Evolutionary conservation across 2,329 filamentous ascomycete species (phyloP).

Genomic region (Cordyceps farinosa): DNA sequence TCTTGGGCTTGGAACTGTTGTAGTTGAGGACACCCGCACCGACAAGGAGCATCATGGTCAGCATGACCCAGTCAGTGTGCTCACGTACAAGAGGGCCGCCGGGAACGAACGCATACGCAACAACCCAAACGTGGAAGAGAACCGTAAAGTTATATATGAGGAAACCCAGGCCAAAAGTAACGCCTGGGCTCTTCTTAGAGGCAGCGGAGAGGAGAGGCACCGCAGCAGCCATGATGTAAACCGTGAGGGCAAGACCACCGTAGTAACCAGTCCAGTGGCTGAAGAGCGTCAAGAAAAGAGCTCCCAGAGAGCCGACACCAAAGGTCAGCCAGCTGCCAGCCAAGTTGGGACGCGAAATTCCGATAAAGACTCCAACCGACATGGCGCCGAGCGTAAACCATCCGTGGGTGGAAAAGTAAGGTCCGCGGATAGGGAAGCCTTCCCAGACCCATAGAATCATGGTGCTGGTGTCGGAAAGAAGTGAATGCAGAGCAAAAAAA

Average conservation of each 20-base stretch:
- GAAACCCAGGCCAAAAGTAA: slow-evolving; percentile 84
- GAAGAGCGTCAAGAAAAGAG: slow-evolving; percentile 71
- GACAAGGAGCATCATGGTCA: slow-evolving; percentile 76
- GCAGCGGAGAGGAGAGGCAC: slow-evolving; percentile 73
- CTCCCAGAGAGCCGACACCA: slow-evolving; percentile 73
- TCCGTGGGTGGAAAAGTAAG: slow-evolving; percentile 84
- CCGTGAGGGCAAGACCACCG: slow-evolving; percentile 69
- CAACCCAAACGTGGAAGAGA: slow-evolving; percentile 97
- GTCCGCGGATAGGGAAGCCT: slow-evolving; percentile 85
- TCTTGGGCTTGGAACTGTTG: slow-evolving; percentile 46
- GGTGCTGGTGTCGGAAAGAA: slow-evolving; percentile 94
- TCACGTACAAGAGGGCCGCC: slow-evolving; percentile 90
- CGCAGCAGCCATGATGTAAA: slow-evolving; percentile 78
- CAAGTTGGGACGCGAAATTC: slow-evolving; percentile 68
- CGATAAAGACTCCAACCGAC: slow-evolving; percentile 73
- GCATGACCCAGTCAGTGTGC: slow-evolving; percentile 94
- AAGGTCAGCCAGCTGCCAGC: slow-evolving; percentile 77
- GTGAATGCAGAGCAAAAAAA: slow-evolving; percentile 84
- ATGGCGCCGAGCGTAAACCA: slow-evolving; percentile 83
- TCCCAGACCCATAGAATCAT: slow-evolving; percentile 99
- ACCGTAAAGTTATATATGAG: slow-evolving; percentile 90
- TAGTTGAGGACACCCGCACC: slow-evolving; percentile 80
- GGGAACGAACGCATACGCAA: slow-evolving; percentile 96
- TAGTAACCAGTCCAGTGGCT: slow-evolving; percentile 87
- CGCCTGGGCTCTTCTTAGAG: slow-evolving; percentile 70